Evolutionary conservation across 495 filamentous ascomycete species (phyloP).

Genomic region (Penicillium chermesinum): DNA sequence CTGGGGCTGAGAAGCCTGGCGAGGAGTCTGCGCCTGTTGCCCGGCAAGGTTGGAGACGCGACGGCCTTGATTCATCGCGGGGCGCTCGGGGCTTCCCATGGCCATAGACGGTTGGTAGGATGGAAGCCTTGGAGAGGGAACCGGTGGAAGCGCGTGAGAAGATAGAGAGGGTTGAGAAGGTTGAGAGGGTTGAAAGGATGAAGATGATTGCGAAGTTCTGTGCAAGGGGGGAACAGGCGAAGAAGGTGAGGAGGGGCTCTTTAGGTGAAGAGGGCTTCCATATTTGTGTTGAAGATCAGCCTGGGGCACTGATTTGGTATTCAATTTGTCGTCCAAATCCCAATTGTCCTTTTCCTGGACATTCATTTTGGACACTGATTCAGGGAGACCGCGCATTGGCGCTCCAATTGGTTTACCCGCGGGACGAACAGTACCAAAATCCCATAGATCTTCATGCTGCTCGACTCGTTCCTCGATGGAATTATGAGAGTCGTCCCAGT

Average conservation of each 20-base stretch:
- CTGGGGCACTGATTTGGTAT: too few species aligned
- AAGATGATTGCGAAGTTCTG: conserved; percentile 1
- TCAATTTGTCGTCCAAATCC: conserved; percentile 42
- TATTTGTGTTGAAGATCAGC: too few species aligned
- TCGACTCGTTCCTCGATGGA: conserved; percentile 22
- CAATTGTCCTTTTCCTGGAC: conserved; percentile 38
- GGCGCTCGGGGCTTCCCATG: neutral
- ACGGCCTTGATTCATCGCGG: neutral
- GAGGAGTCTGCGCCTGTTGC: neutral
- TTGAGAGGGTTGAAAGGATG: conserved; percentile 1
- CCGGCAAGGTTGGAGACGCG: neutral
- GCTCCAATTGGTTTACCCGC: conserved; percentile 48
- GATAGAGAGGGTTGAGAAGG: conserved; percentile 5
- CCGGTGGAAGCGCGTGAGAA: neutral
- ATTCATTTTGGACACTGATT: conserved; percentile 64
- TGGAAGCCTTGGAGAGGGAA: neutral
- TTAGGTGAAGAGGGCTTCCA: conserved; percentile 11
- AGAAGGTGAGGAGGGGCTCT: conserved; percentile 14
- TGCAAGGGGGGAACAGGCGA: conserved; percentile 5
- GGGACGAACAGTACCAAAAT: conserved; percentile 87
- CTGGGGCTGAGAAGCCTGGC: neutral
- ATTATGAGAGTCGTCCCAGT: conserved; percentile 45
- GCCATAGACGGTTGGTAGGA: neutral
- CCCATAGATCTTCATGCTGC: conserved; percentile 69
- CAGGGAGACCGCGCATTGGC: conserved; percentile 62